phyloP scores from a whole-genome alignment of 192 early-diverging fungal species.

The Backusella sp. region DNA sequence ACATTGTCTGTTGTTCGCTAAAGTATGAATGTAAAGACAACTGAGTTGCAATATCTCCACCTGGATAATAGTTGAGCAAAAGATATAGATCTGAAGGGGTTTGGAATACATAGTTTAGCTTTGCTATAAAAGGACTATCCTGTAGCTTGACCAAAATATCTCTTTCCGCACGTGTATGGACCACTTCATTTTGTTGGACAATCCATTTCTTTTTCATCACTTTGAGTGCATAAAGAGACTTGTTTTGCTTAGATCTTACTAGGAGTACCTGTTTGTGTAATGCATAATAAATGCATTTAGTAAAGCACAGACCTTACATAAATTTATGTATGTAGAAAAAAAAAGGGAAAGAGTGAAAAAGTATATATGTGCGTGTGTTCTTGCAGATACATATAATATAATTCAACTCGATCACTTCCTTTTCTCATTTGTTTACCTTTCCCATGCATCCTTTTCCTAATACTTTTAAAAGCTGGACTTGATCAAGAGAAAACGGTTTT shows the following conservation, averaged over 20 bases:
- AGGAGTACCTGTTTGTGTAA: slow-evolving; percentile 19
- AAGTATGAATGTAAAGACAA: slow-evolving; percentile 66
- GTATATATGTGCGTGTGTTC: not conserved
- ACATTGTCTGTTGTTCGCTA: slow-evolving; percentile 58
- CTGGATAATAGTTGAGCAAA: slow-evolving; percentile 76
- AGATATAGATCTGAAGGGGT: slow-evolving; percentile 71
- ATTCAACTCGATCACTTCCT: not conserved
- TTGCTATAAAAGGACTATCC: slow-evolving; percentile 64
- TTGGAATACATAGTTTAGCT: slow-evolving; percentile 76
- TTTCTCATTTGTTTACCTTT: slow-evolving; percentile 55
- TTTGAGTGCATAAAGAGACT: slow-evolving; percentile 78
- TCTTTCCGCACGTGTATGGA: slow-evolving; percentile 73
- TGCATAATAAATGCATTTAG: not conserved
- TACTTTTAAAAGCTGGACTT: slow-evolving; percentile 72
- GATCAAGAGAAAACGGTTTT: slow-evolving; percentile 19
- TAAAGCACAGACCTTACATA: not conserved
- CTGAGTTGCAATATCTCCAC: slow-evolving; percentile 79
- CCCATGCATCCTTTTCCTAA: slow-evolving; percentile 81
- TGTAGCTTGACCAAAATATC: slow-evolving; percentile 54
- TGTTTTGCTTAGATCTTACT: slow-evolving; percentile 74
- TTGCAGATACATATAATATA: not conserved
- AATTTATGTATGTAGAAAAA: not conserved
- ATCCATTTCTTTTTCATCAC: slow-evolving; percentile 74
- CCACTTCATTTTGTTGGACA: slow-evolving; percentile 71
- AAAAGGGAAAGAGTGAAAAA: not conserved